Conservation (phyloP, 495 filamentous ascomycete genomes). For the Lophiostoma macrostomum region DNA sequence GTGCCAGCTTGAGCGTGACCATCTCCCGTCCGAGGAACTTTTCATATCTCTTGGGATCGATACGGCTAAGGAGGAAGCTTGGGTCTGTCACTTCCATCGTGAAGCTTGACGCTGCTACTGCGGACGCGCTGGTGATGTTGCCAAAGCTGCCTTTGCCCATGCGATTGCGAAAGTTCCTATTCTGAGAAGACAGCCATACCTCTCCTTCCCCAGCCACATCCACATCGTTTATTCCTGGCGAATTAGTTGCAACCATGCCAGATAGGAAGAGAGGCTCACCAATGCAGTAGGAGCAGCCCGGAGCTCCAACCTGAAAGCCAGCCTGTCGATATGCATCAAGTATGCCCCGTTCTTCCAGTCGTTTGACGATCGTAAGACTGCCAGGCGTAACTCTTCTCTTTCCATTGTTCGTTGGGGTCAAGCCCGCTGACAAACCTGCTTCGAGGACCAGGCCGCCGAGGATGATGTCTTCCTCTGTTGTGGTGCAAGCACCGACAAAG, state of each 20-base stretch:
- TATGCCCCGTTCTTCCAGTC: constrained; percentile 40
- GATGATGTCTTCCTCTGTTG: constrained; percentile 49
- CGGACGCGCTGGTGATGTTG: constrained; percentile 44
- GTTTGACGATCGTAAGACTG: constrained; percentile 41
- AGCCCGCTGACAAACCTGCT: constrained; percentile 37
- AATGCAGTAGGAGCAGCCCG: constrained; percentile 50
- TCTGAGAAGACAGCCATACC: constrained; percentile 49
- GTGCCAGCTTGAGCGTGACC: neutral
- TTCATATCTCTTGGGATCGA: constrained; percentile 35
- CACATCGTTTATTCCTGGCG: too few relatives aligned
- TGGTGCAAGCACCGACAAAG: constrained; percentile 53
- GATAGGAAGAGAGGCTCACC: too few relatives aligned
- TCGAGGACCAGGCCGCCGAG: constrained; percentile 45
- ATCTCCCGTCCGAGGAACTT: constrained; percentile 9
- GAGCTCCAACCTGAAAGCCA: constrained; percentile 45
- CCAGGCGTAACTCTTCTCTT: constrained; percentile 46
- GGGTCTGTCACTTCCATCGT: constrained; percentile 43
- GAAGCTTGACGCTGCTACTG: constrained; percentile 46
- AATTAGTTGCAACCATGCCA: too few relatives aligned
- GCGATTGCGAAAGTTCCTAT: constrained; percentile 49
- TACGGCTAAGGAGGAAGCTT: constrained; percentile 30
- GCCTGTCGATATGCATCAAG: constrained; percentile 43
- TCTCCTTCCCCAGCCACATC: constrained; percentile 46
- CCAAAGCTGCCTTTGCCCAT: constrained; percentile 51
- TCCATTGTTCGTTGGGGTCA: constrained; percentile 36